phyloP scores from a whole-genome alignment of 805 yeast genomes.

The Isabelozyma rhagii region DNA sequence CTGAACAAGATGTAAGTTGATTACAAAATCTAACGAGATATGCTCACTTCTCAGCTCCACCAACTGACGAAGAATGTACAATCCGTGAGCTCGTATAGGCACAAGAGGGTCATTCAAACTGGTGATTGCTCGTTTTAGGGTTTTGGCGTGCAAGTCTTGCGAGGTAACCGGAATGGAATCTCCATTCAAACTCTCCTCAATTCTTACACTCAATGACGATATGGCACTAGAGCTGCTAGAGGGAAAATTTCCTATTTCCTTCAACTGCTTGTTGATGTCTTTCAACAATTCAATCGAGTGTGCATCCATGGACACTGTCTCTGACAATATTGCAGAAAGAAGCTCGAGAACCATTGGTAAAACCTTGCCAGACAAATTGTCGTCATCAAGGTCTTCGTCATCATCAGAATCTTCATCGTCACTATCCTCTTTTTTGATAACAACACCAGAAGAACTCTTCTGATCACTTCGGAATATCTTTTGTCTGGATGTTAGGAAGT shows the following conservation, averaged over 20 bases:
- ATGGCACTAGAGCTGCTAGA: slow-evolving; percentile 10
- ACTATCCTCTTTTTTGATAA: slow-evolving; percentile 5
- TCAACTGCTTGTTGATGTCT: slow-evolving; percentile 21
- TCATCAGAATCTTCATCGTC: slow-evolving; percentile 26
- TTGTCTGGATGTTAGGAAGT: slow-evolving; percentile 6
- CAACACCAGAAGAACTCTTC: neutral
- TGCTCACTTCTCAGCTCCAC: slow-evolving; percentile 49
- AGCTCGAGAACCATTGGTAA: slow-evolving; percentile 32
- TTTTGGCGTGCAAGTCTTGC: slow-evolving; percentile 32
- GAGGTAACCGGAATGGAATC: slow-evolving; percentile 15
- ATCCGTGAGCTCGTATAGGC: slow-evolving; percentile 86
- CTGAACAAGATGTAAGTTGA: slow-evolving; percentile 60
- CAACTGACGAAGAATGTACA: slow-evolving; percentile 59
- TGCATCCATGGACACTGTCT: slow-evolving; percentile 25
- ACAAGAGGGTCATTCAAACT: slow-evolving; percentile 73
- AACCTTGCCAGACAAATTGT: slow-evolving; percentile 11
- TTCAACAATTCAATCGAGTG: slow-evolving; percentile 23
- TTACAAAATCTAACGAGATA: slow-evolving; percentile 49
- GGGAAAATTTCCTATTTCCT: slow-evolving; percentile 3
- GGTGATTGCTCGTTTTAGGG: slow-evolving; percentile 57
- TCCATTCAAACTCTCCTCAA: slow-evolving; percentile 24
- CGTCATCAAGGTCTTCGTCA: slow-evolving; percentile 23
- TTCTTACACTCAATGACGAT: slow-evolving; percentile 25
- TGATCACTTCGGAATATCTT: slow-evolving; percentile 8
- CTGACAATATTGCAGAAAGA: slow-evolving; percentile 34